Base-by-base conservation (phyloP, 2,329 filamentous ascomycete genomes). In the Cercospora sp. region DNA sequence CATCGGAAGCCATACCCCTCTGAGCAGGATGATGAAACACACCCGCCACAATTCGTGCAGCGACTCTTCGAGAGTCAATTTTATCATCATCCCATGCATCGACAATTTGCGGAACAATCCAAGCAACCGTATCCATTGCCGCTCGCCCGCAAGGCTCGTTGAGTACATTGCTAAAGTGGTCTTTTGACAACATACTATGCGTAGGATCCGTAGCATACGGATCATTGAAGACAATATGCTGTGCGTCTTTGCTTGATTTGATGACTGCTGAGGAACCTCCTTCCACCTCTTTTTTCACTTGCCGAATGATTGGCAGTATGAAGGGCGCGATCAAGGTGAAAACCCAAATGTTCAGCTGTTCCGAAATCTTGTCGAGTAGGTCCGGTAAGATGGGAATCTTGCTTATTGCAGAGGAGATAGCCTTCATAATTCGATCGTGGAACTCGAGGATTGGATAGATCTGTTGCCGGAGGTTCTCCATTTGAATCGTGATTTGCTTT, bases 161-260 rank as follows among this genome's bases (percentile, higher is more conserved):
- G 68, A 97, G 86, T 31, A 90, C 84, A 77, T 96, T 96, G 71
- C 90, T 91, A 79, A 97, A 97, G 80, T 97, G 94, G 76, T 97
- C 94, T 82, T 97, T 97, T 67, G 93, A 93, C 62, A 97, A 83
- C 93, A 97, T 97, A 20, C 92, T 96, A 82, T 97, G 94, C 1
- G 94, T 97, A 0, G 94, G 94, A 76, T 97, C 90, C 20, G 88
- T 89, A 70, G 83, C 90, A 62, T 86, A 70, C 76, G 95, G 90
- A 72, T 97, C 89, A 55, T 91, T 81, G 80, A 97, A 97, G 59
- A 97, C 93, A 73, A 95, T 86, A 75, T 91, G 88, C 81, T 97
- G 93, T 82, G 97, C 90, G 63, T 90, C 87, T 78, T 90, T 86
- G 78, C 91, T 94, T 82, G 90, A 93, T 74, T 92, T 85, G 71